These are phyloP conservation scores for Pseudoscleropodium purum DNA, from an alignment of 225 moss, liverwort and hornwort genomes.

Conservation along the genomic window DNA sequence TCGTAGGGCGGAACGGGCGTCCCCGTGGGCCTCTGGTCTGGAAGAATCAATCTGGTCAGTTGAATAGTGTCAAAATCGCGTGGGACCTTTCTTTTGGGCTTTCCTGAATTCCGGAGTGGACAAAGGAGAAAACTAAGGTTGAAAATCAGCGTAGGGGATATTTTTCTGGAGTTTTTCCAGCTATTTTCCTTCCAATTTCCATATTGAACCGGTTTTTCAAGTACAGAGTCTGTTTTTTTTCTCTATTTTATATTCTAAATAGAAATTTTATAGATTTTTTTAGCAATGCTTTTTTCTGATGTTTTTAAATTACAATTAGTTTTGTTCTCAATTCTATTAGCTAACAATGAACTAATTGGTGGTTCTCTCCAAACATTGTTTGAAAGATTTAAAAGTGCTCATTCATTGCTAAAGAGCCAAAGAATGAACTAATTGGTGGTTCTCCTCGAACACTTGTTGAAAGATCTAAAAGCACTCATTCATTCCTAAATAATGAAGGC, in stretches of 20 bases:
- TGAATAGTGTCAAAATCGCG: neutral
- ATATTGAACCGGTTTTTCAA: neutral
- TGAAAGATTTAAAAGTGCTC: neutral
- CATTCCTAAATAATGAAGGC: neutral
- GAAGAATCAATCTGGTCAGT: neutral
- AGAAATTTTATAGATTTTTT: neutral
- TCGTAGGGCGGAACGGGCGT: neutral
- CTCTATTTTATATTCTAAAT: neutral
- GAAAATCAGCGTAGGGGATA: neutral
- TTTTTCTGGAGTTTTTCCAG: neutral
- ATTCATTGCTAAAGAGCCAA: neutral
- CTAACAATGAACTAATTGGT: neutral
- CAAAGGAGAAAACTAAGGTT: neutral
- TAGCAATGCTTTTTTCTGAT: neutral
- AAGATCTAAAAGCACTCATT: neutral
- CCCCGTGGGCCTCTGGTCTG: neutral
- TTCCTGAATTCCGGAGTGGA: neutral
- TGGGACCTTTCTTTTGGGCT: neutral
- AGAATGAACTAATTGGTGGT: neutral
- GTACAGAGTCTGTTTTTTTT: neutral
- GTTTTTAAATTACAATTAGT: neutral
- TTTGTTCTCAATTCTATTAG: neutral
- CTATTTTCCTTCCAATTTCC: neutral
- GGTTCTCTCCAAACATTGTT: neutral
- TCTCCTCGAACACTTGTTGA: neutral